These are phyloP conservation scores for Tolypocladium nubicola DNA, from an alignment of 2,329 filamentous ascomycete genomes.

Conservation along the genomic window DNA sequence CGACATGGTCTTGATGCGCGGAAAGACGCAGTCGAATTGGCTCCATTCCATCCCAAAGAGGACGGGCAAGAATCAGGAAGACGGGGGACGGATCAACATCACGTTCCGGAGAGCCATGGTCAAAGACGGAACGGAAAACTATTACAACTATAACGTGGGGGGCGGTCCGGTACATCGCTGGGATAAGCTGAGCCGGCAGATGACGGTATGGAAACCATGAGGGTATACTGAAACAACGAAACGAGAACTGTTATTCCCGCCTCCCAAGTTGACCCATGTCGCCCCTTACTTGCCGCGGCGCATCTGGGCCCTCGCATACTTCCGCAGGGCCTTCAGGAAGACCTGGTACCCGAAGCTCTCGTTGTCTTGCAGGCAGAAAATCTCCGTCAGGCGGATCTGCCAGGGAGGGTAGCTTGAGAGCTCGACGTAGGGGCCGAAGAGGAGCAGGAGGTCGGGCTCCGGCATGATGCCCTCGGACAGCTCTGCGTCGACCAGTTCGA, in stretches of 20 bases:
- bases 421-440: constrained; percentile 77
- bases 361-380: constrained; percentile 70
- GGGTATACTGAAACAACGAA: constrained; percentile 8
- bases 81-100: constrained; percentile 62
- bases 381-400: constrained; percentile 91
- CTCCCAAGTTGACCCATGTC: not conserved
- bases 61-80: constrained; percentile 50
- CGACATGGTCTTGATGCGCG: constrained; percentile 73
- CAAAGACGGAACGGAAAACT: constrained; percentile 67
- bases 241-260: not conserved
- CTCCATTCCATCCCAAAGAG: constrained; percentile 70
- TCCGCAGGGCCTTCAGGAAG: constrained; percentile 75
- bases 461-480: constrained; percentile 68
- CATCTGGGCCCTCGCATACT: constrained; percentile 81
- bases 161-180: constrained; percentile 58
- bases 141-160: constrained; percentile 77
- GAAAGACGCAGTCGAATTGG: constrained; percentile 66
- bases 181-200: constrained; percentile 44
- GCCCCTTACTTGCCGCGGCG: constrained; percentile 55
- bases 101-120: constrained; percentile 65
- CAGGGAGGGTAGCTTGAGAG: constrained; percentile 91
- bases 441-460: constrained; percentile 80
- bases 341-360: constrained; percentile 86
- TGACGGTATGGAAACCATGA: constrained; percentile 27
- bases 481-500: constrained; percentile 82